Evolutionary conservation across 495 filamentous ascomycete genomes (phyloP), one percentile per base, ranked within the genome.

Genomic region (Lasiosphaeria miniovina): DNA sequence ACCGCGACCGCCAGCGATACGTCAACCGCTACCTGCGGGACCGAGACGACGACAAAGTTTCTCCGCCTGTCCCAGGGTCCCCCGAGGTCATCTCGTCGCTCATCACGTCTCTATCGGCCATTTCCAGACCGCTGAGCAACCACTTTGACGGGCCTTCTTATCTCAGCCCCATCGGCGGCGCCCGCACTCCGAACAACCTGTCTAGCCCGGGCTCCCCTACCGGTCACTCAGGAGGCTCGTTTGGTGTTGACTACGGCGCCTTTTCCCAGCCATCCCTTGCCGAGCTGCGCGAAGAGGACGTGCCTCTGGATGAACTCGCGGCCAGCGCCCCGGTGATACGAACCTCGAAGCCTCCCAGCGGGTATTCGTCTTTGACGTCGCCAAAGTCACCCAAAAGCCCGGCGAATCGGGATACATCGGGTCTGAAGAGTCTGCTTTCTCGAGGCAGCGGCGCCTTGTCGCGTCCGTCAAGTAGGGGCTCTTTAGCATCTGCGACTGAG

Each of bases 21-120:
- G 54, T 67, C 73, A 52, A 70, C 58, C 61, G 58, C 53, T 64
- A 65, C 46, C 60, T 57, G 33, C 62, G 64, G 56, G 61, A 77
- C 67, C 41, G 67, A 71, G 55, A 66, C 15, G 53, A 57, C 57
- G 63, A 67, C 45, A 52, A 57, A 15, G 36, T 43, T 8, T 41
- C 50, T 31, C 54, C 69, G 5, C 41, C 63, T 34, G 72, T 82
- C 49, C 84, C 90, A 49, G 87, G 90, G 2, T 94, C 92, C 12
- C 91, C 94, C 33, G 92, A 96, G 73, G 89, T 98, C 52, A 98
- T 98, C 61, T 93, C 90, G 53, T 91, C 89, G 43, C 80, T 98
- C 54, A 96, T 98, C 71, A 93, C 91, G 54, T 94, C 92, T 4
- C 83, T 98, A 15, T 91, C 90, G 17, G 84, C 87, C 69, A 95